phyloP scores from a whole-genome alignment of 2,329 filamentous ascomycete species.

The Cordyceps cateniannulata region DNA sequence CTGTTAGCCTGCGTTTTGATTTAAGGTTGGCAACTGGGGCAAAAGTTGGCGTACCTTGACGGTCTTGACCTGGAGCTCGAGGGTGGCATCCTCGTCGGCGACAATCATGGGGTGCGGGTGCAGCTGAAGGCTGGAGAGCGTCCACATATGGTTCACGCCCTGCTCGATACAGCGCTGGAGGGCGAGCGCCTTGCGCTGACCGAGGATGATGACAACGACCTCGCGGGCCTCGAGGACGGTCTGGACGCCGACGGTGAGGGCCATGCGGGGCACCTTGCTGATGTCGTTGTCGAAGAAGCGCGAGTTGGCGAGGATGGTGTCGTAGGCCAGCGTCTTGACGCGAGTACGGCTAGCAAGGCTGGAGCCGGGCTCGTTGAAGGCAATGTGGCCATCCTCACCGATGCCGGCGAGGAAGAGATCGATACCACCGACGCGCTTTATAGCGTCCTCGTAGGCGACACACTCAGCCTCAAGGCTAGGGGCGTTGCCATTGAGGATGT shows the following conservation, averaged over 20 bases:
- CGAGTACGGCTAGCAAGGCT: slow-evolving; percentile 70
- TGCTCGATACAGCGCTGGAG: slow-evolving; percentile 76
- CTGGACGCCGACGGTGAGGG: slow-evolving; percentile 77
- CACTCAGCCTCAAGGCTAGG: slow-evolving; percentile 70
- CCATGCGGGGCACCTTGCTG: slow-evolving; percentile 69
- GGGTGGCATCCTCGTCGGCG: slow-evolving; percentile 72
- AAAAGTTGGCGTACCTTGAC: slow-evolving; percentile 42
- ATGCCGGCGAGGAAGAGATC: slow-evolving; percentile 82
- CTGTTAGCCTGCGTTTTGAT: neutral
- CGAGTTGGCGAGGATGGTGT: slow-evolving; percentile 80
- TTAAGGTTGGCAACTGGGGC: neutral
- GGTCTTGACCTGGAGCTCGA: slow-evolving; percentile 68
- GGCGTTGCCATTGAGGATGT: slow-evolving; percentile 79
- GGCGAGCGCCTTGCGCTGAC: slow-evolving; percentile 73
- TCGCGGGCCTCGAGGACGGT: slow-evolving; percentile 77
- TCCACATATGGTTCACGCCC: slow-evolving; percentile 88
- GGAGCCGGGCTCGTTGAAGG: slow-evolving; percentile 85
- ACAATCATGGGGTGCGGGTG: slow-evolving; percentile 79
- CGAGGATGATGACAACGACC: slow-evolving; percentile 76
- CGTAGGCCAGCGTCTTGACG: slow-evolving; percentile 81
- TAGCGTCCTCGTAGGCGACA: slow-evolving; percentile 71
- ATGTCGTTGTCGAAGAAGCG: slow-evolving; percentile 76
- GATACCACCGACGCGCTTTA: slow-evolving; percentile 68
- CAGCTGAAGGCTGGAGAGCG: slow-evolving; percentile 71
- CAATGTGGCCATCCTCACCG: slow-evolving; percentile 80